Evolutionary conservation across 148 eudicot genomes (phyloP), one percentile per base, ranked within the genome.

Genomic region (Vaccinium myrtillus): DNA sequence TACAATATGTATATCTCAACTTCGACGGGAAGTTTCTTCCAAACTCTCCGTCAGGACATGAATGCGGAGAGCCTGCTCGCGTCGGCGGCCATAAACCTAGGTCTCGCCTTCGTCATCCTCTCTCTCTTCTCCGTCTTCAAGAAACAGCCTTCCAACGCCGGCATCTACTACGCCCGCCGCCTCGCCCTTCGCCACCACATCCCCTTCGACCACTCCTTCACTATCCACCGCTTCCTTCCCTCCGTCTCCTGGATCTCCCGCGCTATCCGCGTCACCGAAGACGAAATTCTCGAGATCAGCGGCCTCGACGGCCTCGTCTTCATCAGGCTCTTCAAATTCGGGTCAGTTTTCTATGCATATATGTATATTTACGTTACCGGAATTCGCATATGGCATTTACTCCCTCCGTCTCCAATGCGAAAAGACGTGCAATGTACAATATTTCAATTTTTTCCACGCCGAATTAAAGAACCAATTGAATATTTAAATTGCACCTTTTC

Each of bases 261-360:
- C 76, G 96, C 94, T 46, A 73, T 89, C 73, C 87, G 80, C 5
- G 92, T 94, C 18, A 27, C 91, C 0, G 99, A 94, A 50, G 94
- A 87, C 12, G 95, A 96, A 15, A 89, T 94, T 82, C 86, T 96
- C 23, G 82, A 85, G 1, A 73, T 80, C 48, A 87, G 87, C 54
- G 99, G 99, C 58, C 98, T 96, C 75, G 99, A 96, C 78, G 93
- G 93, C 53, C 98, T 96, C 69, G 82, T 93, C 74, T 88, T 94
- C 89, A 85, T 96, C 13, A 89, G 98, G 21, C 93, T 94, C 83
- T 93, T 94, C 85, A 96, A 94, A 89, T 92, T 96, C 49, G 99
- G 98, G 99, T 94, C 55, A 55, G 82, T 74, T 19, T 32, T 36
- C 0, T 15, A 1, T 25, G 19, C 19, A n/a, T 39, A 21, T 32